A percentile compares a stretch with the other conserved stretches of the same genome.
phyloP scores from a whole-genome alignment of 1,284 basidiomycete species.

The Coniferiporia sulphurascens region DNA sequence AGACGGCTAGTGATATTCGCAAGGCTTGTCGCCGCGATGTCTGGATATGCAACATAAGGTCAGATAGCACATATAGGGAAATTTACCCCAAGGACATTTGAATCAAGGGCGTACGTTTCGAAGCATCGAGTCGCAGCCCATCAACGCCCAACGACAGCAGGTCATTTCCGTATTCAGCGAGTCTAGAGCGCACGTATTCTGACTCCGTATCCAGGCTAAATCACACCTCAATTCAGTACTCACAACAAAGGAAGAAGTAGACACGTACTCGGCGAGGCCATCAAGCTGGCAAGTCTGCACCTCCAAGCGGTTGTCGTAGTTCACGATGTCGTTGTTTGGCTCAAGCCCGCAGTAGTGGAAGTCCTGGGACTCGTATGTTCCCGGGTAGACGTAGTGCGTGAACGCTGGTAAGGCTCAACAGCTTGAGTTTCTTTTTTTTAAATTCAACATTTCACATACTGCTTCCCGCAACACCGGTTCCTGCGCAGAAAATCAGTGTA shows the following conservation, averaged over 20 bases:
- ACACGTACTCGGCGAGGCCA: conserved; percentile 51
- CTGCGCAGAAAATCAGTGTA: conserved; percentile 21
- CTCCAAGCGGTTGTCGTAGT: conserved; percentile 47
- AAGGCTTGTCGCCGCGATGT: conserved; percentile 49
- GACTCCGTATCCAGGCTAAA: conserved; percentile 55
- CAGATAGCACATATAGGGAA: neutral
- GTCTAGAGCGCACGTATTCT: conserved; percentile 46
- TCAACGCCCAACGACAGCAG: conserved; percentile 57
- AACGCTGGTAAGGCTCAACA: conserved; percentile 28
- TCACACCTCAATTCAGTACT: neutral
- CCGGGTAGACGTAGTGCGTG: conserved; percentile 44
- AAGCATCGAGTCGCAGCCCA: conserved; percentile 62
- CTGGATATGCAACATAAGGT: conserved; percentile 29
- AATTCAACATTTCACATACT: conserved; percentile 19
- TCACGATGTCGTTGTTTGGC: conserved; percentile 47
- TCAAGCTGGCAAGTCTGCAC: conserved; percentile 58
- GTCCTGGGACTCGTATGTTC: conserved; percentile 33
- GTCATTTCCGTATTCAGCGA: conserved; percentile 58
- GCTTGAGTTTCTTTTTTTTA: conserved; percentile 9
- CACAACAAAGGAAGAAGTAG: neutral
- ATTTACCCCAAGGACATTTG: conserved; percentile 16
- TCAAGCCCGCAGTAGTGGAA: conserved; percentile 63
- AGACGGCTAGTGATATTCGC: conserved; percentile 48
- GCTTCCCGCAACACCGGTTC: conserved; percentile 46
- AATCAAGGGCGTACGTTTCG: conserved; percentile 43